Percentiles rank a stretch among this genome's conserved stretches.
phyloP scores from a whole-genome alignment of 148 eudicot genomes.

The Silene uniflora region DNA sequence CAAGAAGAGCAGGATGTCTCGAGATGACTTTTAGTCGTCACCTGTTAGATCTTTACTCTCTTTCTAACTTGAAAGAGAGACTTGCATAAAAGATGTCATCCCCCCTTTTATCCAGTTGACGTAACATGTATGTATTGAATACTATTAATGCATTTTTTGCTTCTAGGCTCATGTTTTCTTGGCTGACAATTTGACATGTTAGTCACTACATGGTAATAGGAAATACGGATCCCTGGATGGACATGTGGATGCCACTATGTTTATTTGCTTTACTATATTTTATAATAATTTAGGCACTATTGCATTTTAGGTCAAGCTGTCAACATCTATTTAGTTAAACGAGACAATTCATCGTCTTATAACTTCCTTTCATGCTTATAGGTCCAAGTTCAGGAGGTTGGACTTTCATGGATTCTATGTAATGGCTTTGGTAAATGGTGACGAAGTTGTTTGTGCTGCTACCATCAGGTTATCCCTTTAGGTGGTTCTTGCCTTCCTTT shows the following conservation, averaged over 20 bases:
- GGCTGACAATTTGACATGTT: too few relatives aligned
- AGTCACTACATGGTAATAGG: background rate
- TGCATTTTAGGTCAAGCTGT: background rate
- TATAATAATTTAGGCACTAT: background rate
- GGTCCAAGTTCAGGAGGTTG: conserved; percentile 42
- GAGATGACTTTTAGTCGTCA: too few relatives aligned
- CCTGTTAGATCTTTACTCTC: too few relatives aligned
- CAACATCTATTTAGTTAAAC: background rate
- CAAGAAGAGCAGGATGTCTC: too few relatives aligned
- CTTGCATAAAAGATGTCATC: too few relatives aligned
- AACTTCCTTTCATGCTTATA: conserved; percentile 10
- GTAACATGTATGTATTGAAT: too few relatives aligned
- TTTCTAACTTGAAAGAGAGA: too few relatives aligned
- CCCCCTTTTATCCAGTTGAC: too few relatives aligned
- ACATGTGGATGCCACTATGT: background rate
- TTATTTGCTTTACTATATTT: too few relatives aligned
- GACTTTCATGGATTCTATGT: conserved; percentile 55
- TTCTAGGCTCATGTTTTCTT: too few relatives aligned
- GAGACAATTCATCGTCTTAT: conserved; percentile 1
- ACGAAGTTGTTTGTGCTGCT: conserved; percentile 48
- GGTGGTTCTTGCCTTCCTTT: background rate
- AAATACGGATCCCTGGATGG: background rate
- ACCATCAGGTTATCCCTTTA: conserved; percentile 41
- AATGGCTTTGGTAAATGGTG: conserved; percentile 37
- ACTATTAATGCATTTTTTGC: too few relatives aligned